Percentiles rank a stretch among this genome's conserved stretches.
Conservation (phyloP, 1,139 yeast species). For the Lodderomyces pseudojiufengensis region DNA sequence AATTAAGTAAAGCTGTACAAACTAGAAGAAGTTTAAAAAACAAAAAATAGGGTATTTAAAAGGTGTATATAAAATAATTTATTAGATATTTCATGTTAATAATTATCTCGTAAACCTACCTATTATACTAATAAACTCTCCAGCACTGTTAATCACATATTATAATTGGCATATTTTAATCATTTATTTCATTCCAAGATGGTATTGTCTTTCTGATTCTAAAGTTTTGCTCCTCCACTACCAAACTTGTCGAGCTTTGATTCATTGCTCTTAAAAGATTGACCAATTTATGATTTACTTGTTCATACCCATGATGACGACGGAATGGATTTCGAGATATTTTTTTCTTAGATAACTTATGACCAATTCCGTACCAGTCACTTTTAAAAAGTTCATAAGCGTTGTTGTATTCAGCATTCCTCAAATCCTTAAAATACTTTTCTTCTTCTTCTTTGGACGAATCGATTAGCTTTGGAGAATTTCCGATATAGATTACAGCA, state of each 20-base stretch:
- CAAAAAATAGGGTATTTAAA: conserved; percentile 6
- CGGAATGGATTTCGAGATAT: conserved; percentile 59
- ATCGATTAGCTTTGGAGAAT: conserved; percentile 52
- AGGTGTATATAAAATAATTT: conserved; percentile 1
- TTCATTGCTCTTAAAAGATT: no score
- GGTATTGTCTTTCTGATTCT: no score
- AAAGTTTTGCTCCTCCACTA: background rate
- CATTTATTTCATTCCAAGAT: no score
- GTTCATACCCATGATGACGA: conserved; percentile 39
- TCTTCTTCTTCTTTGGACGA: conserved; percentile 16
- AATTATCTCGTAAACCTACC: no score
- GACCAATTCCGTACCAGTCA: conserved; percentile 61
- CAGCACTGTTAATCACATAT: background rate
- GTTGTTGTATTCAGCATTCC: conserved; percentile 44
- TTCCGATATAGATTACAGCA: conserved; percentile 51
- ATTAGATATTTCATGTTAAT: no score
- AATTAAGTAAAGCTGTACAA: conserved; percentile 75
- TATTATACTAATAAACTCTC: no score
- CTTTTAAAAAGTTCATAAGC: conserved; percentile 54
- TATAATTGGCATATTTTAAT: no score
- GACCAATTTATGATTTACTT: conserved; percentile 11
- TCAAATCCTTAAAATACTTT: conserved; percentile 42
- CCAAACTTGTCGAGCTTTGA: no score
- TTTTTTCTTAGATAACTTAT: conserved; percentile 41
- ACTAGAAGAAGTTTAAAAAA: conserved; percentile 54